phyloP scores from a whole-genome alignment of 1,139 yeast species.

The Geotrichum fermentans region DNA sequence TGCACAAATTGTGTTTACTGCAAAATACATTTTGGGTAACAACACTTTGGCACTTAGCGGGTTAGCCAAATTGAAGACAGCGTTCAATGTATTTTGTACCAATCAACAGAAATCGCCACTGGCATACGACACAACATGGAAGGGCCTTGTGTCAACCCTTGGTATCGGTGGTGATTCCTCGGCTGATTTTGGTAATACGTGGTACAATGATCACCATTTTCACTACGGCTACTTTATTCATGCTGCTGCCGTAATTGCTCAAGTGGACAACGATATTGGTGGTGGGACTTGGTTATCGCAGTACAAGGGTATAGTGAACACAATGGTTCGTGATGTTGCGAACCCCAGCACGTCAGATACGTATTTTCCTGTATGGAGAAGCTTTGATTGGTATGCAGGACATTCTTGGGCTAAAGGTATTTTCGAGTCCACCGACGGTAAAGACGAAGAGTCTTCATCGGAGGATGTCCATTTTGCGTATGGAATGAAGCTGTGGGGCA shows the following conservation, averaged over 20 bases:
- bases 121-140: slow-evolving; percentile 61
- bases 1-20: slow-evolving; percentile 63
- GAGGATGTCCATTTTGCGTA: slow-evolving; percentile 79
- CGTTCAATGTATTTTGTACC: slow-evolving; percentile 46
- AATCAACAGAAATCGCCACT: slow-evolving; percentile 57
- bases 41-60: slow-evolving; percentile 47
- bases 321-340: slow-evolving; percentile 69
- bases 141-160: slow-evolving; percentile 65
- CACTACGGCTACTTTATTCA: slow-evolving; percentile 75
- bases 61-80: slow-evolving; percentile 48
- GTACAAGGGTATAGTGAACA: slow-evolving; percentile 57
- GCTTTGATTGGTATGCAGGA: slow-evolving; percentile 77
- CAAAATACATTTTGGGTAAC: slow-evolving; percentile 55
- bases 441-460: slow-evolving; percentile 73
- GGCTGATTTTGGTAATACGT: slow-evolving; percentile 64
- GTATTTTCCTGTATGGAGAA: slow-evolving; percentile 69
- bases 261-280: slow-evolving; percentile 53
- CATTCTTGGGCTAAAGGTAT: slow-evolving; percentile 85
- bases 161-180: slow-evolving; percentile 45
- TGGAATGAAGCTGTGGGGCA: slow-evolving; percentile 80
- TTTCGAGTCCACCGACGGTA: slow-evolving; percentile 65
- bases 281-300: slow-evolving; percentile 64
- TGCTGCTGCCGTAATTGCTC: slow-evolving; percentile 71
- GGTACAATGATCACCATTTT: slow-evolving; percentile 77
- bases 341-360: slow-evolving; percentile 59